Evolutionary conservation across 1,139 yeast genomes (phyloP).

Genomic region (Meyerozyma athensensis): DNA sequence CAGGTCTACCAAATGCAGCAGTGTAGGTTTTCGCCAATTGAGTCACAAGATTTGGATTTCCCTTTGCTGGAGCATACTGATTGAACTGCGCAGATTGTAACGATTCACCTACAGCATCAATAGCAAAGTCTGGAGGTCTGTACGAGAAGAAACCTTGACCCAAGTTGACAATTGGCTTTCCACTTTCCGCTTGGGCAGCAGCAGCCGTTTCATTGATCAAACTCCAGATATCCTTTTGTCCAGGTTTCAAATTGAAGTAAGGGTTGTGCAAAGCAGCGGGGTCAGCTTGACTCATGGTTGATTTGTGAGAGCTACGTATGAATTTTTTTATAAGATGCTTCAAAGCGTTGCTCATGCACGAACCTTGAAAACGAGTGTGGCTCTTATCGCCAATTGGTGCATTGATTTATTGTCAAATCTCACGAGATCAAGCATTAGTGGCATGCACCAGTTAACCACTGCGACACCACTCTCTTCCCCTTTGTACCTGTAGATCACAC

Average conservation of each 20-base stretch:
- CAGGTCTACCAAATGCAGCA: slow-evolving; percentile 55
- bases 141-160: slow-evolving; percentile 98
- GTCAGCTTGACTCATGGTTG: neutral
- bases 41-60: slow-evolving; percentile 69
- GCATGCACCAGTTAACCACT: slow-evolving; percentile 3
- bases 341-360: neutral
- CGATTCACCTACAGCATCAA: slow-evolving; percentile 76
- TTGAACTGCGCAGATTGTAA: slow-evolving; percentile 68
- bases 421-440: neutral
- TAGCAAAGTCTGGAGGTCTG: slow-evolving; percentile 87
- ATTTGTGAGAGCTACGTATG: neutral
- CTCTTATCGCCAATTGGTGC: neutral
- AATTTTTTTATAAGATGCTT: neutral
- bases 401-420: neutral
- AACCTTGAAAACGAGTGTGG: neutral
- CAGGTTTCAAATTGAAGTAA: slow-evolving; percentile 51
- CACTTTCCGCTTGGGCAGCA: slow-evolving; percentile 57
- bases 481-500: slow-evolving; percentile 63
- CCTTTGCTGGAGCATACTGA: slow-evolving; percentile 90
- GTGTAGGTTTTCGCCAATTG: slow-evolving; percentile 71
- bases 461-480: slow-evolving; percentile 63
- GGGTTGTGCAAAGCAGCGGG: slow-evolving; percentile 44
- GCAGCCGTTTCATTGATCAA: slow-evolving; percentile 94
- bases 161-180: slow-evolving; percentile 73
- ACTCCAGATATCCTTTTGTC: slow-evolving; percentile 88